Evolutionary conservation across 148 eudicot genomes (phyloP).

Genomic region (Rhododendron kiyosumense): DNA sequence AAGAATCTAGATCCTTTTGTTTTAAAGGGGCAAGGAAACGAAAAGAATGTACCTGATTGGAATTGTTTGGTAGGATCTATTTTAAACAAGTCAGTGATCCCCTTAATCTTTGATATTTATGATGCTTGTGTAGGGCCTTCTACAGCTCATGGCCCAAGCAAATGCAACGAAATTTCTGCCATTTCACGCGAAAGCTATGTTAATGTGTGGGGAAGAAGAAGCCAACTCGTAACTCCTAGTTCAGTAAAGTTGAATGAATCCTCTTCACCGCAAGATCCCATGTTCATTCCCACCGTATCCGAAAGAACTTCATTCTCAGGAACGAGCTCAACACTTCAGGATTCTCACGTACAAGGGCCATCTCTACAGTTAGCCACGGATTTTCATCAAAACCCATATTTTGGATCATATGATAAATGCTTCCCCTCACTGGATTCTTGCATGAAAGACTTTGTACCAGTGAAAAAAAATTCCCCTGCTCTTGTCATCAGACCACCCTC

Average conservation of each 20-base stretch:
- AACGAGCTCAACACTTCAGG: constrained; percentile 18
- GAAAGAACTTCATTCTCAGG: constrained; percentile 16
- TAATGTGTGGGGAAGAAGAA: constrained; percentile 40
- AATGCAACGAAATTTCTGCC: constrained; percentile 18
- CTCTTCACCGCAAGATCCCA: constrained; percentile 16
- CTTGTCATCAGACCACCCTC: constrained; percentile 37
- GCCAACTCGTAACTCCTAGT: constrained; percentile 17
- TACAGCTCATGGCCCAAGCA: constrained; percentile 15
- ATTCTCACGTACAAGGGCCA: constrained; percentile 29
- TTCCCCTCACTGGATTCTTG: constrained; percentile 31
- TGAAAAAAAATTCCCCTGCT: constrained; percentile 33
- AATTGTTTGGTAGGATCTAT: background rate
- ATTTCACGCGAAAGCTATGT: constrained; percentile 14
- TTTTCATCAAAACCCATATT: constrained; percentile 22
- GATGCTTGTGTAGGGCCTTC: constrained; percentile 16
- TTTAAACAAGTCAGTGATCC: background rate
- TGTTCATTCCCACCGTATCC: constrained; percentile 18
- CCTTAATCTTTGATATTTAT: constrained; percentile 8
- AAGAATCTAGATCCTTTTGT: background rate
- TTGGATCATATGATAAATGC: constrained; percentile 26
- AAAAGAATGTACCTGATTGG: background rate
- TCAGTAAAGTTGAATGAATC: constrained; percentile 24
- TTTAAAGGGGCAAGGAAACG: background rate
- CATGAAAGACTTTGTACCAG: constrained; percentile 30
- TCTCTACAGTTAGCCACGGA: constrained; percentile 26